phyloP scores from a whole-genome alignment of 1,284 basidiomycete genomes.

The Fomitopsis pinicola region DNA sequence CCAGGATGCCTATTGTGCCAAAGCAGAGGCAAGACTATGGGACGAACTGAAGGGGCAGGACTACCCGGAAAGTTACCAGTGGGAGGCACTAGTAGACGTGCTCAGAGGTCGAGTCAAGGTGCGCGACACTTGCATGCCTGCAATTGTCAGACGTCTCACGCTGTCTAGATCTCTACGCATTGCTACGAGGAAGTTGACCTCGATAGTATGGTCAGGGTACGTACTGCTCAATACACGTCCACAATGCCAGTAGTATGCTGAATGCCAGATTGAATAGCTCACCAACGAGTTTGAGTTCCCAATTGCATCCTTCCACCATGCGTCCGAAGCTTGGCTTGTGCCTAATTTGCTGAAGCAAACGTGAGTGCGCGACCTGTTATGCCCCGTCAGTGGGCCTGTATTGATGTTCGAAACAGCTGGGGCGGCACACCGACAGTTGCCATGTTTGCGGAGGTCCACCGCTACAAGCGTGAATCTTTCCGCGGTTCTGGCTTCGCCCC shows the following conservation, averaged over 20 bases:
- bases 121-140: not conserved
- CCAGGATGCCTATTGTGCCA: slow-evolving; percentile 72
- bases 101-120: slow-evolving; percentile 77
- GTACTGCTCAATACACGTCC: slow-evolving; percentile 18
- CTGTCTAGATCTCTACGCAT: slow-evolving; percentile 67
- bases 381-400: not conserved
- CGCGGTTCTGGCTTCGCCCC: slow-evolving; percentile 82
- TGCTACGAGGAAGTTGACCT: slow-evolving; percentile 44
- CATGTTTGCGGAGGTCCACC: slow-evolving; percentile 48
- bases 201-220: slow-evolving; percentile 60
- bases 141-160: not conserved
- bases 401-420: slow-evolving; percentile 24
- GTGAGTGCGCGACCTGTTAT: slow-evolving; percentile 32
- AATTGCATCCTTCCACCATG: slow-evolving; percentile 82
- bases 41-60: slow-evolving; percentile 42
- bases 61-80: slow-evolving; percentile 78
- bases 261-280: slow-evolving; percentile 34
- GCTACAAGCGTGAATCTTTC: slow-evolving; percentile 84
- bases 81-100: slow-evolving; percentile 86
- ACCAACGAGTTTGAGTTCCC: slow-evolving; percentile 80
- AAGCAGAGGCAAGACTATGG: slow-evolving; percentile 58
- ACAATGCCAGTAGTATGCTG: not conserved
- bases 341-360: slow-evolving; percentile 73
- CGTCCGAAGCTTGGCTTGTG: slow-evolving; percentile 82
- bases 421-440: slow-evolving; percentile 65